These are phyloP conservation scores for Boletales sp. DNA, from an alignment of 768 basidiomycete genomes.

Conservation along the genomic window DNA sequence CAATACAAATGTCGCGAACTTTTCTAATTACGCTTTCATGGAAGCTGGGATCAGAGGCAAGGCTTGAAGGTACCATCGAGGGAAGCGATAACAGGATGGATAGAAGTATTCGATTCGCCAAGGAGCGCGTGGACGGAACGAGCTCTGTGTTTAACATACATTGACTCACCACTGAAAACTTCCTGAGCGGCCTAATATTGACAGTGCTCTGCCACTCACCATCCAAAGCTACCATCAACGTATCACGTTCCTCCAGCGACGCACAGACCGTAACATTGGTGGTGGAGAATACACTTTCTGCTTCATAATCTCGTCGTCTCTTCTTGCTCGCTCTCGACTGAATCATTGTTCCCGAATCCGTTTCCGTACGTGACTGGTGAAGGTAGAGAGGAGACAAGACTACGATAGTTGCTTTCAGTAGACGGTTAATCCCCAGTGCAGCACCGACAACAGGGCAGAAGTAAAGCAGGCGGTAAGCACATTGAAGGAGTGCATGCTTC, in stretches of 20 bases:
- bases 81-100: constrained; percentile 56
- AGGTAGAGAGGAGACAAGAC: constrained; percentile 47
- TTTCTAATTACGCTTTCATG: constrained; percentile 42
- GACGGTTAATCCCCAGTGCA: constrained; percentile 45
- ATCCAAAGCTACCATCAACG: constrained; percentile 51
- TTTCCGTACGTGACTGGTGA: constrained; percentile 31
- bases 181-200: neutral
- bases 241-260: constrained; percentile 47
- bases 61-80: constrained; percentile 48
- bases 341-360: constrained; percentile 15
- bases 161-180: constrained; percentile 43
- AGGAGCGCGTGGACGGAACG: constrained; percentile 50
- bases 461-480: constrained; percentile 41
- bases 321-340: constrained; percentile 61
- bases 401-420: constrained; percentile 52
- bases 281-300: constrained; percentile 64
- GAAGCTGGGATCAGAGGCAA: constrained; percentile 52
- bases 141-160: constrained; percentile 51
- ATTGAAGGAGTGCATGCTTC: constrained; percentile 42
- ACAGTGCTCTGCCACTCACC: constrained; percentile 39
- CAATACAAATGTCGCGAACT: constrained; percentile 46
- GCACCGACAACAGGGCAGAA: constrained; percentile 46
- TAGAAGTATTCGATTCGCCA: constrained; percentile 55
- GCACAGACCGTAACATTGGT: constrained; percentile 46
- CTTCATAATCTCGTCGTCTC: constrained; percentile 66